phyloP scores from a whole-genome alignment of 1,139 yeast genomes.

The Yamadazyma diospyri region DNA sequence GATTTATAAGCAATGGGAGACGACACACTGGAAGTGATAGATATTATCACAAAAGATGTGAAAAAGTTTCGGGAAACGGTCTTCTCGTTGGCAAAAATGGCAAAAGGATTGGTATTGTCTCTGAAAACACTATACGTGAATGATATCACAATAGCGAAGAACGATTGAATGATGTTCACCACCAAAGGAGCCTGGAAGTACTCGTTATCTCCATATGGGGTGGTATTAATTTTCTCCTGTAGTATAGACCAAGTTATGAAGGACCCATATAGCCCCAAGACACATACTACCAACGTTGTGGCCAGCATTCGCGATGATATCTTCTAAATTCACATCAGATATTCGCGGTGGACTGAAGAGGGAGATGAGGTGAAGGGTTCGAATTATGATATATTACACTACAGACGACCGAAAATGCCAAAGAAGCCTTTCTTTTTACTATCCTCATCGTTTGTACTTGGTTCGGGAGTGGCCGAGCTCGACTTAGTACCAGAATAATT shows the following conservation, averaged over 20 bases:
- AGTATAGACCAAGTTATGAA: conserved; percentile 88
- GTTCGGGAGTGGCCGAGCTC: conserved; percentile 12
- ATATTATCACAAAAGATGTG: conserved; percentile 54
- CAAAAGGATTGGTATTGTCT: conserved; percentile 25
- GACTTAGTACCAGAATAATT: conserved; percentile 30
- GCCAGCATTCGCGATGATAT: conserved; percentile 4
- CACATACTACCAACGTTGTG: conserved; percentile 47
- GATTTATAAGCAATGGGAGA: conserved; percentile 79
- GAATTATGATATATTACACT: conserved; percentile 2
- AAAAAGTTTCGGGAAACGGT: conserved; percentile 21
- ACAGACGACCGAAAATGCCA: conserved; percentile 40
- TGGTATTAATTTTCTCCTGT: conserved; percentile 83
- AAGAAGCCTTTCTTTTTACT: conserved; percentile 39
- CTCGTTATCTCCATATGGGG: conserved; percentile 58
- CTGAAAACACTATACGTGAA: conserved; percentile 48
- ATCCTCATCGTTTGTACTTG: conserved; percentile 14
- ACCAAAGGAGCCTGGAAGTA: conserved; percentile 74
- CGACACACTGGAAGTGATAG: conserved; percentile 76
- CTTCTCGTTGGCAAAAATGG: conserved; percentile 23
- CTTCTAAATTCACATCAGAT: no score
- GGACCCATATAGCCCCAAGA: conserved; percentile 75
- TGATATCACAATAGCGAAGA: conserved; percentile 71
- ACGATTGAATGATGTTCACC: conserved; percentile 69
- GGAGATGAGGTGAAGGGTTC: not conserved
- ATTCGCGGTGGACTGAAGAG: no score